Conservation (phyloP, 169 alveolate species). For the Cryptosporidium canis region DNA sequence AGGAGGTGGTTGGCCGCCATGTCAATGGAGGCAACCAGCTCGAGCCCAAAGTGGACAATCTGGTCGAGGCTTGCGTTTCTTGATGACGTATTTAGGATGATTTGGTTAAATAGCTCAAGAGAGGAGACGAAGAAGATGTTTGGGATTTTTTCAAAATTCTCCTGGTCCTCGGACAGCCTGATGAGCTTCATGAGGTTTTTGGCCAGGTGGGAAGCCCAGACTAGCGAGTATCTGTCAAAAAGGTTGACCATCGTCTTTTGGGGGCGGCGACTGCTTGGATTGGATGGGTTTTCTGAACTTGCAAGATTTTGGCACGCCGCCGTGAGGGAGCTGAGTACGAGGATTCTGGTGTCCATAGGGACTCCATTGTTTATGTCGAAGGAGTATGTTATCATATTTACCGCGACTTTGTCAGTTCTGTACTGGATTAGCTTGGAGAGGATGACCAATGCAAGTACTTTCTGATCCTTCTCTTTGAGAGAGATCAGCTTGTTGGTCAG, state of each 20-base stretch:
- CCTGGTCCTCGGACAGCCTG: not conserved
- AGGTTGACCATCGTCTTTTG: not conserved
- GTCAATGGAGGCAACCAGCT: not conserved
- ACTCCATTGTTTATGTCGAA: constrained; percentile 13
- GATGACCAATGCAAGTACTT: not conserved
- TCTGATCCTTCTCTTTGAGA: constrained; percentile 15
- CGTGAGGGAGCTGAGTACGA: constrained; percentile 17
- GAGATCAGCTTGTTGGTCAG: constrained; percentile 29
- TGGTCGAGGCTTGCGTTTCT: constrained; percentile 5
- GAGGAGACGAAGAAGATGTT: constrained; percentile 31
- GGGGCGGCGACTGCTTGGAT: not conserved
- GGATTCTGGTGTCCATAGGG: constrained; percentile 48
- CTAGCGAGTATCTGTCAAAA: constrained; percentile 12
- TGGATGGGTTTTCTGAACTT: not conserved
- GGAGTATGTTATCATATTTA: not conserved
- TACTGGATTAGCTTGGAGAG: constrained; percentile 26
- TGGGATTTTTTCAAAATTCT: constrained; percentile 18
- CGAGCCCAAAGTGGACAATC: constrained; percentile 14
- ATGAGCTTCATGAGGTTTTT: constrained; percentile 6
- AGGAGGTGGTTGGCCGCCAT: not conserved
- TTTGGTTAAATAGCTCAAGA: constrained; percentile 49
- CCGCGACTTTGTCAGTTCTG: not conserved
- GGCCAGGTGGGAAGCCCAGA: constrained; percentile 35
- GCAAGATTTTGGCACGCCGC: constrained; percentile 20
- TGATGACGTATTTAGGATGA: not conserved